Conservation (phyloP, 2,329 filamentous ascomycete species). For the Epicoccum sorghinum region DNA sequence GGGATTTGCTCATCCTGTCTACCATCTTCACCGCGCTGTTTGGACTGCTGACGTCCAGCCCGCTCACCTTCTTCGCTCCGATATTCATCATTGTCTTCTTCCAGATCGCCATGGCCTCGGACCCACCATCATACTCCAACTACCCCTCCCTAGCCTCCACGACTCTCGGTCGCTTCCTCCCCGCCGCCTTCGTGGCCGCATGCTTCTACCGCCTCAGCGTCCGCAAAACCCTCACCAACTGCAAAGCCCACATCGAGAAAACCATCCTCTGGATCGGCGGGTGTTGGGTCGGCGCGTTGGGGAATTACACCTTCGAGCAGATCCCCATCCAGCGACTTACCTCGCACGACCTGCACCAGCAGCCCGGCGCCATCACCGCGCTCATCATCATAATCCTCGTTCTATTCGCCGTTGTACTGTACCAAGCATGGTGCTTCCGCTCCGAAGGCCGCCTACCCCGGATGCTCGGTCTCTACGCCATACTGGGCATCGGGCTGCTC, state of each 20-base stretch:
- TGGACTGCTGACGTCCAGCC: slow-evolving; percentile 38
- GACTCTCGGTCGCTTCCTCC: slow-evolving; percentile 41
- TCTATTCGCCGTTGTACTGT: slow-evolving; percentile 33
- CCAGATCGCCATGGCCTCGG: slow-evolving; percentile 46
- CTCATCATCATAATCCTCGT: slow-evolving; percentile 42
- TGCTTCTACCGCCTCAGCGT: slow-evolving; percentile 40
- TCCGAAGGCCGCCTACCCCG: slow-evolving; percentile 62
- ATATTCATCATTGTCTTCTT: slow-evolving; percentile 43
- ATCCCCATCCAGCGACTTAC: slow-evolving; percentile 47
- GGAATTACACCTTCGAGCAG: slow-evolving; percentile 41
- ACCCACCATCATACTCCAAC: slow-evolving; percentile 38
- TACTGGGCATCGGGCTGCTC: slow-evolving; percentile 79
- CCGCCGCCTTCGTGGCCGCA: slow-evolving; percentile 38
- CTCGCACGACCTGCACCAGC: slow-evolving; percentile 44
- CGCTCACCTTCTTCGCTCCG: slow-evolving; percentile 38
- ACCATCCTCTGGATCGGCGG: slow-evolving; percentile 45
- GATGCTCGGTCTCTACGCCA: slow-evolving; percentile 79
- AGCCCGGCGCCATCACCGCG: slow-evolving; percentile 46
- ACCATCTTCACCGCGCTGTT: slow-evolving; percentile 39
- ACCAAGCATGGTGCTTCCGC: slow-evolving; percentile 44
- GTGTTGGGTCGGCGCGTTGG: slow-evolving; percentile 44
- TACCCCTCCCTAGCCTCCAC: slow-evolving; percentile 42
- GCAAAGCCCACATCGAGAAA: slow-evolving; percentile 46
- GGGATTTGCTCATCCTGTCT: slow-evolving; percentile 43
- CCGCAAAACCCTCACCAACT: slow-evolving; percentile 32